A percentile compares a stretch with the other conserved stretches of the same genome.
Evolutionary conservation across 1,139 yeast species (phyloP).

Genomic region (Debaryomyces sp.): DNA sequence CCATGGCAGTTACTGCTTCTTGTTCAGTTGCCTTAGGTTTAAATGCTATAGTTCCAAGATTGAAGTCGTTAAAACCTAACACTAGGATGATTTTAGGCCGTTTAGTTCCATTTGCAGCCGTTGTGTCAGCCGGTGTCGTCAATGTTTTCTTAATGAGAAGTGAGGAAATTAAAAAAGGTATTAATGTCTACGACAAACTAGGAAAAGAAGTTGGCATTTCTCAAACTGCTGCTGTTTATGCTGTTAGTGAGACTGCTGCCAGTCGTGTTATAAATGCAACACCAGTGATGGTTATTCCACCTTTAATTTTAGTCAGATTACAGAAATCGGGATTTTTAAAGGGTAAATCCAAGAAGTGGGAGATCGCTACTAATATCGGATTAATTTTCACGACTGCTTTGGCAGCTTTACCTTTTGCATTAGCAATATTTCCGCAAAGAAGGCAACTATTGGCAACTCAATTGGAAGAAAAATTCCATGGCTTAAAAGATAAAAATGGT

Average conservation of each 20-base stretch:
- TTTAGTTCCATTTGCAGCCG: slow-evolving; percentile 97
- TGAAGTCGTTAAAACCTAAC: slow-evolving; percentile 65
- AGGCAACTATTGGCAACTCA: slow-evolving; percentile 58
- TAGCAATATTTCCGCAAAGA: slow-evolving; percentile 93
- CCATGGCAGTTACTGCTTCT: slow-evolving; percentile 90
- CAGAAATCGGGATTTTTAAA: slow-evolving; percentile 66
- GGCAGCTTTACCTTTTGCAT: slow-evolving; percentile 88
- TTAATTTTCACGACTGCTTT: slow-evolving; percentile 86
- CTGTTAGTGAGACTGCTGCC: slow-evolving; percentile 96
- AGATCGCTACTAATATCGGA: slow-evolving; percentile 76
- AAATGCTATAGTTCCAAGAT: slow-evolving; percentile 81
- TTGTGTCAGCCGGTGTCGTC: slow-evolving; percentile 92
- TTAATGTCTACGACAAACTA: slow-evolving; percentile 64
- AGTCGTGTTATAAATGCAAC: slow-evolving; percentile 95
- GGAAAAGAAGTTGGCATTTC: slow-evolving; percentile 79
- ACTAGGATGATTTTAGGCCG: slow-evolving; percentile 77
- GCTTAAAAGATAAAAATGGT: slow-evolving; percentile 65
- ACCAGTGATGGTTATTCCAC: slow-evolving; percentile 96
- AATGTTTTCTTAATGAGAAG: slow-evolving; percentile 95
- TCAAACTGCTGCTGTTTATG: slow-evolving; percentile 82
- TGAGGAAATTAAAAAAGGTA: slow-evolving; percentile 88
- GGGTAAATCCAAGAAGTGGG: slow-evolving; percentile 65
- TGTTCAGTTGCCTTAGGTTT: slow-evolving; percentile 95
- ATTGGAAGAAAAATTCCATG: slow-evolving; percentile 66
- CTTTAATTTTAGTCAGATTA: slow-evolving; percentile 73